A percentile compares a stretch with the other conserved stretches of the same genome.
Conservation (phyloP, 148 eudicot species). For the Fagopyrum tataricum region DNA sequence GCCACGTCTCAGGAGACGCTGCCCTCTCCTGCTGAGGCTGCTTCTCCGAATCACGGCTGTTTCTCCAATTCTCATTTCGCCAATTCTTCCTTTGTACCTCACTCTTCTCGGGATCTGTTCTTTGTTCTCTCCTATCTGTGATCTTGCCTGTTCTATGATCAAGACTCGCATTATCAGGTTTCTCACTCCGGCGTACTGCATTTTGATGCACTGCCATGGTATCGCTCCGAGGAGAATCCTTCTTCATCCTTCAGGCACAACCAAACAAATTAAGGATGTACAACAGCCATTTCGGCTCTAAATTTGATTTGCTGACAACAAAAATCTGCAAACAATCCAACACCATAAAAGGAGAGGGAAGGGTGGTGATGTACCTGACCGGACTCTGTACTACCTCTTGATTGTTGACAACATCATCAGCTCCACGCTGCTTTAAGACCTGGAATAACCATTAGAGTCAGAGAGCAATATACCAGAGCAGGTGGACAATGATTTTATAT, state of each 20-base stretch:
- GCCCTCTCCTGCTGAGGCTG: constrained; percentile 50
- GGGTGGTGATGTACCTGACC: constrained; percentile 32
- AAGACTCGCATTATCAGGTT: constrained; percentile 24
- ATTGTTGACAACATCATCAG: constrained; percentile 40
- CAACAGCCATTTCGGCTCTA: neutral
- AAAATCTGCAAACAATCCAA: neutral
- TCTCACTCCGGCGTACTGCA: constrained; percentile 37
- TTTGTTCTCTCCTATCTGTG: constrained; percentile 44
- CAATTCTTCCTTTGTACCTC: constrained; percentile 61
- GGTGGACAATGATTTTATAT: neutral
- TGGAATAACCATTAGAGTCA: constrained; percentile 18
- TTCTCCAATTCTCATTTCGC: constrained; percentile 64
- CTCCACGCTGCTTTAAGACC: constrained; percentile 72
- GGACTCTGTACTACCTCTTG: constrained; percentile 36
- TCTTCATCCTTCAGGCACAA: constrained; percentile 41
- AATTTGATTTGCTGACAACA: neutral
- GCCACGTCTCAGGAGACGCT: constrained; percentile 96
- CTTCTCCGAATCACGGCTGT: constrained; percentile 44
- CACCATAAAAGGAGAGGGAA: neutral
- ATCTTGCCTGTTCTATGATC: constrained; percentile 44
- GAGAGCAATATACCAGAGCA: neutral
- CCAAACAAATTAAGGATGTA: neutral
- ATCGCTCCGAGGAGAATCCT: constrained; percentile 32
- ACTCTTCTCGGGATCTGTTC: constrained; percentile 35
- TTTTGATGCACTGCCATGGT: constrained; percentile 24